Evolutionary conservation across 345 rosid genomes (phyloP).

Genomic region (Leavenworthia alabamica): DNA sequence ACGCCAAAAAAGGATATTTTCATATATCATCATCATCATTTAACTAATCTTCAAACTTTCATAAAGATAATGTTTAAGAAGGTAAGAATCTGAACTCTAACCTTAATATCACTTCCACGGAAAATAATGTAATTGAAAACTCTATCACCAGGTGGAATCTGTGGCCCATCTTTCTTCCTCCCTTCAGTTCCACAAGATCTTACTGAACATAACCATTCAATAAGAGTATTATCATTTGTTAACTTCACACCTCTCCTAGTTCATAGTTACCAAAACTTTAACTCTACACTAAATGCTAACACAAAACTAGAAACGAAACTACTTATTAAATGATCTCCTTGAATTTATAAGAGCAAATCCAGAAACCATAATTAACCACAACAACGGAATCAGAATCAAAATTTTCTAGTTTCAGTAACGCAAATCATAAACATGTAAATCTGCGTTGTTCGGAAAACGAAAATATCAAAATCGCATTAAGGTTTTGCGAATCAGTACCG

Average conservation of each 20-base stretch:
- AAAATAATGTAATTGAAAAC: constrained; percentile 54
- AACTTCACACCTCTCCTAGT: too few species aligned
- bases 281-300: too few species aligned
- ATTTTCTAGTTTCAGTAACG: too few species aligned
- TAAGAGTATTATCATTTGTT: too few species aligned
- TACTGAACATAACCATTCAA: constrained; percentile 32
- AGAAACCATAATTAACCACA: too few species aligned
- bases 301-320: too few species aligned
- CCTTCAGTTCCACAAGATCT: constrained; percentile 62
- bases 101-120: constrained; percentile 62
- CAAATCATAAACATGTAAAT: constrained; percentile 3
- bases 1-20: constrained; percentile 1
- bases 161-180: constrained; percentile 52
- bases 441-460: not conserved
- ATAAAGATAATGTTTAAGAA: not conserved
- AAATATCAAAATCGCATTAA: not conserved
- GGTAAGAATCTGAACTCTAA: constrained; percentile 13
- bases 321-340: too few species aligned
- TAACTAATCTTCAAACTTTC: not conserved
- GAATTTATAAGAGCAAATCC: not conserved
- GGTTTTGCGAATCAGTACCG: constrained; percentile 31
- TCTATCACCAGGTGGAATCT: constrained; percentile 43
- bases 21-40: not conserved
- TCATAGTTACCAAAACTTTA: too few species aligned
- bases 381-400: too few species aligned